Percentiles rank a stretch among this genome's conserved stretches.
Evolutionary conservation across 1,284 basidiomycete species (phyloP).

Genomic region (Trichosporon faecale): DNA sequence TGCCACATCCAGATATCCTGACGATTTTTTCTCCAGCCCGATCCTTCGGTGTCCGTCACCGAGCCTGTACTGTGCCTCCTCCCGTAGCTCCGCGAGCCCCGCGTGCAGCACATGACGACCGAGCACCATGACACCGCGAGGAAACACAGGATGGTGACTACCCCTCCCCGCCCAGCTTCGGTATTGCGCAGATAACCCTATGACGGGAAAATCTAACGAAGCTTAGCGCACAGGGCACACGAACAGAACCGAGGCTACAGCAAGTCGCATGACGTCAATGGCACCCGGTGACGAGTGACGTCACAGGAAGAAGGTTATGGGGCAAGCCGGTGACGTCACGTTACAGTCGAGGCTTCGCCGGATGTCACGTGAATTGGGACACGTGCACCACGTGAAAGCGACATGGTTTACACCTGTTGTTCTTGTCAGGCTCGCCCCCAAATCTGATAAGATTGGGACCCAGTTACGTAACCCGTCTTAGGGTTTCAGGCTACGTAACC

Average conservation of each 20-base stretch:
- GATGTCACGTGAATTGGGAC: neutral
- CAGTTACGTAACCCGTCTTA: neutral
- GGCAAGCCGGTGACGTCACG: neutral
- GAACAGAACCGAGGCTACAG: neutral
- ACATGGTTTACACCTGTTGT: neutral
- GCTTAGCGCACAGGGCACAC: neutral
- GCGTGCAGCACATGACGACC: too few relatives aligned
- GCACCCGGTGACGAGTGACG: neutral
- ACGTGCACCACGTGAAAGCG: neutral
- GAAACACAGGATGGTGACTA: too few relatives aligned
- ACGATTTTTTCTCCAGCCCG: too few relatives aligned
- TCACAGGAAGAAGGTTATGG: neutral
- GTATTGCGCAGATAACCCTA: too few relatives aligned
- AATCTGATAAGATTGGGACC: neutral
- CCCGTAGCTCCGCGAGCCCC: too few relatives aligned
- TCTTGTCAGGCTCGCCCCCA: neutral
- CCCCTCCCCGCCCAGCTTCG: too few relatives aligned
- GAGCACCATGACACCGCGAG: too few relatives aligned
- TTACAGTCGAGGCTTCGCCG: too few relatives aligned
- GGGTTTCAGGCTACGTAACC: neutral
- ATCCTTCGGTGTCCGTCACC: neutral
- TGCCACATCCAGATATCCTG: neutral
- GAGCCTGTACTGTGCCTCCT: too few relatives aligned
- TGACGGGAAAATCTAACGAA: too few relatives aligned
- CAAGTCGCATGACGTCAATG: neutral